Evolutionary conservation across 352 stramenopile genomes (phyloP).

Genomic region (Phytophthora uliginosa): DNA sequence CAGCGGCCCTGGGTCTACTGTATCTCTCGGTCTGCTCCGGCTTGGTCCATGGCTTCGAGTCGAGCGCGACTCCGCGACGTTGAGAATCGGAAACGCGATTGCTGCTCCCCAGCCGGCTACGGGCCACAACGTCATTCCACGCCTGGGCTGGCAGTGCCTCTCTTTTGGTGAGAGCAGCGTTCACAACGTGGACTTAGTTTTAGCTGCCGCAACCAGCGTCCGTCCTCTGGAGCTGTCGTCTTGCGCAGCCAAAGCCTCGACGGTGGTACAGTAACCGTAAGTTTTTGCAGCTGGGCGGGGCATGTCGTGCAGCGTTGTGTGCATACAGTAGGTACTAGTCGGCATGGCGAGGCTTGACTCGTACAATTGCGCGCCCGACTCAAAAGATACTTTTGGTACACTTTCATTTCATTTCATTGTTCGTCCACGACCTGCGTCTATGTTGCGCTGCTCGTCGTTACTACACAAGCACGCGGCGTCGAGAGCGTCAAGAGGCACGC

Average conservation of each 20-base stretch:
- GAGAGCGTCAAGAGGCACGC: constrained; percentile 21
- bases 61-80: constrained; percentile 1
- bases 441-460: constrained; percentile 19
- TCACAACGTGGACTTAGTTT: not conserved
- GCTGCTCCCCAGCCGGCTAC: constrained; percentile 11
- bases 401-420: constrained; percentile 13
- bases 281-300: not conserved
- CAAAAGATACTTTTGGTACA: constrained; percentile 20
- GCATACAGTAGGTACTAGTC: not conserved
- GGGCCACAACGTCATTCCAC: constrained; percentile 5
- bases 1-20: not conserved
- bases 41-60: not conserved
- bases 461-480: constrained; percentile 23
- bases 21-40: constrained; percentile 1
- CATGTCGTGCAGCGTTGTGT: not conserved
- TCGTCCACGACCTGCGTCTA: constrained; percentile 30
- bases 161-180: constrained; percentile 8
- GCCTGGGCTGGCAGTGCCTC: not conserved
- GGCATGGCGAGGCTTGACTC: no score
- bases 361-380: not conserved
- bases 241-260: not conserved
- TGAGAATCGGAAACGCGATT: constrained; percentile 9
- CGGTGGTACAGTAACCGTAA: not conserved
- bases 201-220: constrained; percentile 12
- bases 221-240: not conserved